Evolutionary conservation across 495 filamentous ascomycete species (phyloP), one percentile per base, ranked within the genome.

Genomic region (Aspergillus mulundensis): DNA sequence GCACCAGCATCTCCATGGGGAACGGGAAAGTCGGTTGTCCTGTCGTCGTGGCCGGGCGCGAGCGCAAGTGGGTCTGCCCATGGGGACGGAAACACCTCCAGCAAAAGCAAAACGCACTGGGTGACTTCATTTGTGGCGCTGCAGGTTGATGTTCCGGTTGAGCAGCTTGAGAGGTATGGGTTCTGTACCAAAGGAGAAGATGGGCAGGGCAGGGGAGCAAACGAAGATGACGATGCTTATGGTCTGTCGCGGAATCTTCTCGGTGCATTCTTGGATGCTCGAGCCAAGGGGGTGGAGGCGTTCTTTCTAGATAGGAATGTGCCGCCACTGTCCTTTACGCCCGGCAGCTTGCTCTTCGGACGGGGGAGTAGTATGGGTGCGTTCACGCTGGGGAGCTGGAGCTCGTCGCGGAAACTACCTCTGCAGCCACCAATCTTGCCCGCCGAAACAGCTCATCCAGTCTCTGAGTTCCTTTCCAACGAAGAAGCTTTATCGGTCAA

Each of bases 131-230:
- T 53, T 25, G 42, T 40, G 10, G 59, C 53, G 11, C 53, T 57
- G 21, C 59, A 61, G 23, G 34, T 49, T 18, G 59, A 61, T 7
- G 42, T 61, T 15, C 59, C 59, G 3, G 14, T 61, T 16, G 44
- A 49, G 10, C 48, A 20, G 16, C 54, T 61, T 8, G 50, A 20
- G 43, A 46, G 24, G 21, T 61, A 57, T 42, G 54, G n/a, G n/a
- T n/a, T n/a, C n/a, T n/a, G n/a, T n/a, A n/a, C n/a, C n/a, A n/a
- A n/a, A n/a, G n/a, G n/a, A n/a, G 7, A 46, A 42, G 12, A 45
- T 16, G 8, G 53, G 47, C 3, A 47, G 32, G 25, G 7, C n/a
- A 42, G 12, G 20, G 20, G 3, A 28, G 25, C 12, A 14, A 30
- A 15, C 11, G 32, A 14, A 36, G 32, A 11, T 15, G 32, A 2